A percentile compares a stretch with the other conserved stretches of the same genome.
phyloP scores from a whole-genome alignment of 192 early-diverging fungal genomes.

The Coemansia sp. region DNA sequence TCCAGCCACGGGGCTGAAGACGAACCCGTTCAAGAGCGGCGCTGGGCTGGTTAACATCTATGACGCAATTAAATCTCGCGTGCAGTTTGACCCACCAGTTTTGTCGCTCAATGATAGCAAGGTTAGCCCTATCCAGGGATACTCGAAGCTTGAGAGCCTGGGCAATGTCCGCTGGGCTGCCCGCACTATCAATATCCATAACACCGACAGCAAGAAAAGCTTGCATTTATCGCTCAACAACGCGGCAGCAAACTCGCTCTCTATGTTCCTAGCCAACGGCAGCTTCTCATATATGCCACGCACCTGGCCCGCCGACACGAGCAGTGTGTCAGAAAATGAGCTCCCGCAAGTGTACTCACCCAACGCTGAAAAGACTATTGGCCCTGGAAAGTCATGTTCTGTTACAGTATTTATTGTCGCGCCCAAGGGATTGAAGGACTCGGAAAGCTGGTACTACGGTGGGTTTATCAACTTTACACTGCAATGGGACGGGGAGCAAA shows the following conservation, averaged over 20 bases:
- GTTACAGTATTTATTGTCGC: constrained; percentile 28
- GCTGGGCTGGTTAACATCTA: constrained; percentile 74
- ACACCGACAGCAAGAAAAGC: constrained; percentile 24
- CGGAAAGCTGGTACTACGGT: constrained; percentile 50
- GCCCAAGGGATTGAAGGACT: constrained; percentile 34
- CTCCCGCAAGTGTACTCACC: constrained; percentile 17
- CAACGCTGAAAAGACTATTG: constrained; percentile 7
- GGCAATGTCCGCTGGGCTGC: constrained; percentile 21
- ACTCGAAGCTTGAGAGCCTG: constrained; percentile 3
- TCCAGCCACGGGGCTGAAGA: constrained; percentile 30
- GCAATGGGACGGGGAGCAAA: constrained; percentile 20
- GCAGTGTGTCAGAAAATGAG: neutral
- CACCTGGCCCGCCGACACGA: constrained; percentile 18
- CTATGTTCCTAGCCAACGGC: constrained; percentile 29
- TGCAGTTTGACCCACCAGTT: constrained; percentile 56
- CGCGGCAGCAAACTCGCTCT: constrained; percentile 34
- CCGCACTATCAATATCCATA: constrained; percentile 27
- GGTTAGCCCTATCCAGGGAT: constrained; percentile 12
- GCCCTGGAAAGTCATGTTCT: constrained; percentile 24
- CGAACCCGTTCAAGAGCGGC: constrained; percentile 57
- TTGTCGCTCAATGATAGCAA: constrained; percentile 56
- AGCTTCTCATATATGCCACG: constrained; percentile 17
- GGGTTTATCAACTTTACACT: constrained; percentile 41
- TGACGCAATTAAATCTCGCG: constrained; percentile 58
- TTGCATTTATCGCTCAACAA: constrained; percentile 14